Percentiles rank a stretch among this genome's conserved stretches.
These are phyloP conservation scores for Luffa acutangula DNA, from an alignment of 306 rosid species.

Conservation along the genomic window DNA sequence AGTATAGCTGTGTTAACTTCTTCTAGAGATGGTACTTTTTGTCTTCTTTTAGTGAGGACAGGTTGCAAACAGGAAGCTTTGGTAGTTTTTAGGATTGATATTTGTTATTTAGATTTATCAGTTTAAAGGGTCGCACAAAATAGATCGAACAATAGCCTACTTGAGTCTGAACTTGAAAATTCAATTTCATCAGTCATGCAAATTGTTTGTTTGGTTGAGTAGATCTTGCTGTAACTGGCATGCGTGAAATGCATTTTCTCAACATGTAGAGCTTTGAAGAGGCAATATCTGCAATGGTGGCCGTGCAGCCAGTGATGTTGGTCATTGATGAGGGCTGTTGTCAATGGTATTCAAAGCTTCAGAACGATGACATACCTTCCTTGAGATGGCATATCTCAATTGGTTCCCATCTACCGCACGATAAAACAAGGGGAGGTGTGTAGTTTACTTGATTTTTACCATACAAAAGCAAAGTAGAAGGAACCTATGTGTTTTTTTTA, in stretches of 20 bases:
- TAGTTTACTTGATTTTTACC: neutral
- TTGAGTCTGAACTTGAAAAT: neutral
- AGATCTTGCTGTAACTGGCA: neutral
- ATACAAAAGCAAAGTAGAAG: neutral
- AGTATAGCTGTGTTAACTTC: neutral
- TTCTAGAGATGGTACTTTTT: neutral
- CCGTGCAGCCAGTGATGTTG: slow-evolving; percentile 62
- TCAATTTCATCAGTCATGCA: neutral
- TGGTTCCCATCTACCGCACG: slow-evolving; percentile 32
- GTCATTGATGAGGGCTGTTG: slow-evolving; percentile 56
- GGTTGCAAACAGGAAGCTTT: neutral
- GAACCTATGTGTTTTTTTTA: neutral
- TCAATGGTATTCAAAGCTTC: slow-evolving; percentile 45
- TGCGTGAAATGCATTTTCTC: neutral
- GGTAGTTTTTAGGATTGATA: neutral
- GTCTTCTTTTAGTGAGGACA: neutral
- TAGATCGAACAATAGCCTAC: neutral
- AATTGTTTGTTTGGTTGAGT: neutral
- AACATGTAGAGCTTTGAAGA: slow-evolving; percentile 53
- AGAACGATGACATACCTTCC: slow-evolving; percentile 34
- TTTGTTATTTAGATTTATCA: neutral
- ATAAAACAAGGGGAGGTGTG: slow-evolving; percentile 32
- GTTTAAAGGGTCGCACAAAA: neutral
- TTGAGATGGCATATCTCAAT: slow-evolving; percentile 53
- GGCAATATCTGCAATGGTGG: slow-evolving; percentile 49